These are phyloP conservation scores for Podaxis mareebaensis DNA, from an alignment of 768 basidiomycete genomes.

Conservation along the genomic window DNA sequence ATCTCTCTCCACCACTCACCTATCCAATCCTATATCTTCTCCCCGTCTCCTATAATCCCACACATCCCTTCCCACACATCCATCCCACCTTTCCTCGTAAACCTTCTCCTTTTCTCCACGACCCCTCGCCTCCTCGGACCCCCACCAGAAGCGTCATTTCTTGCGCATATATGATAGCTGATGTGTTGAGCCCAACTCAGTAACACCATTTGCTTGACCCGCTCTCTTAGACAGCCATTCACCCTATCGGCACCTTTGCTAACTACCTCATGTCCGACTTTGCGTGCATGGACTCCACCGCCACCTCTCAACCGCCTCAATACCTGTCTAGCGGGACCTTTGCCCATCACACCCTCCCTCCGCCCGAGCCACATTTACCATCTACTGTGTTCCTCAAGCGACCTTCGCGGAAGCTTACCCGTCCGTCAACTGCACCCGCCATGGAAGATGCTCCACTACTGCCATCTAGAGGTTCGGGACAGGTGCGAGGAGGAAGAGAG, in stretches of 20 bases:
- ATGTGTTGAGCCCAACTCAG: background rate
- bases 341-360: background rate
- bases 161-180: background rate
- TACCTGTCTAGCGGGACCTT: constrained; percentile 2
- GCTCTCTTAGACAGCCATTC: background rate
- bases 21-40: background rate
- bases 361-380: constrained; percentile 7
- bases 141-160: background rate
- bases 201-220: background rate
- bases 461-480: constrained; percentile 36
- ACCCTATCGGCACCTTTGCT: background rate
- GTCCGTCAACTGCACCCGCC: constrained; percentile 42
- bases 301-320: constrained; percentile 2
- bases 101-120: background rate
- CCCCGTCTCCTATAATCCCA: background rate
- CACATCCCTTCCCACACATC: background rate
- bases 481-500: background rate
- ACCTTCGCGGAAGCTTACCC: constrained; percentile 24
- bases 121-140: background rate
- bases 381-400: constrained; percentile 16
- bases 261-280: constrained; percentile 3
- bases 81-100: background rate
- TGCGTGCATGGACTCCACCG: background rate
- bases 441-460: constrained; percentile 42
- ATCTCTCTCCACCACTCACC: background rate